These are phyloP conservation scores for Piloderma croceum DNA, from an alignment of 768 basidiomycete species.

Conservation along the genomic window DNA sequence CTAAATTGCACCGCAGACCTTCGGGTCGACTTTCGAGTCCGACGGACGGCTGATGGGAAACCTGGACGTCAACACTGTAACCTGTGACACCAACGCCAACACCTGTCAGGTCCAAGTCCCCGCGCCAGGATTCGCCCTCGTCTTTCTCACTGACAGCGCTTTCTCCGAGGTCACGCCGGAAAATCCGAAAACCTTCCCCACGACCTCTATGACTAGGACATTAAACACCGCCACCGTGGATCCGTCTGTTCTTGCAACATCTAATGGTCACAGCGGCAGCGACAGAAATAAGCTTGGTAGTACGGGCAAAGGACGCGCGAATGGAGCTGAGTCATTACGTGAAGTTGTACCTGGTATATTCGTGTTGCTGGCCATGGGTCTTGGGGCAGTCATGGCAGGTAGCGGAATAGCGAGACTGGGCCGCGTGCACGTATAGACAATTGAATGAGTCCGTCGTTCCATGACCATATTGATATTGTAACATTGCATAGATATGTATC, in stretches of 20 bases:
- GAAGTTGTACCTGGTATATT: background rate
- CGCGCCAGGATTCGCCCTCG: conserved; percentile 70
- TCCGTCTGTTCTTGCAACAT: conserved; percentile 49
- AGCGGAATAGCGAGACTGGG: no score
- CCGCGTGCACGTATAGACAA: no score
- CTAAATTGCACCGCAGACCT: conserved; percentile 37
- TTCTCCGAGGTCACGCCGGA: conserved; percentile 28
- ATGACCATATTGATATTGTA: no score
- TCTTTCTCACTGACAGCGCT: conserved; percentile 53
- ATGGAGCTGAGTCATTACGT: background rate
- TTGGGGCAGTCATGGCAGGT: background rate
- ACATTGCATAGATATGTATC: no score
- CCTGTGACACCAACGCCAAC: conserved; percentile 49
- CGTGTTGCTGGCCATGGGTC: background rate
- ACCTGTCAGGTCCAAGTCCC: conserved; percentile 57
- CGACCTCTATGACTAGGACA: conserved; percentile 52
- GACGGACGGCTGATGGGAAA: conserved; percentile 63
- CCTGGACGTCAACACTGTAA: conserved; percentile 50
- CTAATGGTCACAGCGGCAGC: conserved; percentile 43
- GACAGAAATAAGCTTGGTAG: background rate
- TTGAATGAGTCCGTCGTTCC: no score
- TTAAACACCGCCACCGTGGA: conserved; percentile 53
- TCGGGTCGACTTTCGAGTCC: conserved; percentile 53
- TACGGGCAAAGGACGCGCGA: background rate
- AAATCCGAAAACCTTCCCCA: conserved; percentile 47